Base-by-base conservation (phyloP, 352 stramenopile genomes). In the Phytophthora melonis region DNA sequence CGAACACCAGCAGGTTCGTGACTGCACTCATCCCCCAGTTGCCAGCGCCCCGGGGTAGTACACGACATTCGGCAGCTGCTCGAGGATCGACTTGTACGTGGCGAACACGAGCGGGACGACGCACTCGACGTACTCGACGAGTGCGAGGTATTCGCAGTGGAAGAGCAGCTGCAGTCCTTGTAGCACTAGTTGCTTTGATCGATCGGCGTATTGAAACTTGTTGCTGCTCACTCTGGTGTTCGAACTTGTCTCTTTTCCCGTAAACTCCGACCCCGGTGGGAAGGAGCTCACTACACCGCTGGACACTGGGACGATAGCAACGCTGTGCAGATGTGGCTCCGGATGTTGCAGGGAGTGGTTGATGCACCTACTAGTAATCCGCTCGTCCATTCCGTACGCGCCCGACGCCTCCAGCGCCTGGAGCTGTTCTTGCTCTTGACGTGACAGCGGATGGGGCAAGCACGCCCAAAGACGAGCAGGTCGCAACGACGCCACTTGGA, bases 71-170 rank as follows among this genome's bases (percentile, higher is more conserved):
- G 80, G 78, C 9, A 88, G 50, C 16, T 80, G 27, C 32, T 69
- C 67, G 4, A 88, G 58, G 49, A 77, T 53, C 16, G 72, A 54
- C 36, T 80, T 74, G 61, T 81, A 83, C 11, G 68, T n/a, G 5
- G 62, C 72, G 43, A 79, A 86, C 1, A 81, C 50, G 9, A 77
- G 58, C 5, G 79, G 79, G 18, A 84, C 63, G 21, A 84, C 53
- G n/a, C 74, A 81, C 61, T 82, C 76, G 32, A 86, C 63, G 62
- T 86, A 86, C 50, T 86, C 76, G 23, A 74, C 66, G 0, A 86
- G 56, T 3, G 70, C 41, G 11, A 83, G 66, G 41, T 77, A 78
- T 63, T 84, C 79, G 32, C 72, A 79, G 25, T 68, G 68, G 59
- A 81, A 86, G 0, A 86, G 53, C n/a, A 84, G 43, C 27, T 82